Conservation (phyloP, 2,329 filamentous ascomycete genomes). For the Aspergillus pseudotamarii region DNA sequence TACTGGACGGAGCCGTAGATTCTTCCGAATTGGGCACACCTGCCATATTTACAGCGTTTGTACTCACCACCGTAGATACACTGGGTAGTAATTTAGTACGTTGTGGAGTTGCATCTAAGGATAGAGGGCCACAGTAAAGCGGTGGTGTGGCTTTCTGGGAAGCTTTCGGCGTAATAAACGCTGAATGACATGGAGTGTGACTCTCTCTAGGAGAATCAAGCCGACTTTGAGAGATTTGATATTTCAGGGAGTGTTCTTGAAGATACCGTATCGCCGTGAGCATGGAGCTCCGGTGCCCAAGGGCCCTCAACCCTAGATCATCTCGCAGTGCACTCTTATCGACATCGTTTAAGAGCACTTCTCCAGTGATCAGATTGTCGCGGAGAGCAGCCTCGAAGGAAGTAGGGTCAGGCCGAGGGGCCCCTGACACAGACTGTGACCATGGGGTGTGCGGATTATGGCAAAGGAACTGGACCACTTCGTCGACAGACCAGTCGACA, state of each 20-base stretch:
- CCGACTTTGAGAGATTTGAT: conserved; percentile 32
- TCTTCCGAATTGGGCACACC: background rate
- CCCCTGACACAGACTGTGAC: conserved; percentile 31
- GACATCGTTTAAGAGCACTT: conserved; percentile 63
- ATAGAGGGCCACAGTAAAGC: background rate
- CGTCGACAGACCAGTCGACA: conserved; percentile 71
- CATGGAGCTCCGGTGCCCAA: conserved; percentile 63
- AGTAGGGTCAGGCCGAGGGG: conserved; percentile 54
- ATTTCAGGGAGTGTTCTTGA: conserved; percentile 55
- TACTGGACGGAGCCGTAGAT: background rate
- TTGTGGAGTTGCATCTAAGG: background rate
- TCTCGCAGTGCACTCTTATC: conserved; percentile 52
- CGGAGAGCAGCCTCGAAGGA: conserved; percentile 59
- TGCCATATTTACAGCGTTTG: background rate
- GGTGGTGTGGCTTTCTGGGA: background rate
- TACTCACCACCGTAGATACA: background rate
- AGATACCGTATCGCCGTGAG: conserved; percentile 61
- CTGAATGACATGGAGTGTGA: conserved; percentile 3
- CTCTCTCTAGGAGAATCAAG: conserved; percentile 7
- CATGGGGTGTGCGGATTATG: conserved; percentile 51
- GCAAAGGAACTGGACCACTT: conserved; percentile 69
- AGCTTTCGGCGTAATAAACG: background rate
- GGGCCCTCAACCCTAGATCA: conserved; percentile 59
- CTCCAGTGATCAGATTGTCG: conserved; percentile 67
- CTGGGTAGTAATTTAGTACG: background rate